These are phyloP conservation scores for Lactarius indigo DNA, from an alignment of 768 basidiomycete species.

Conservation along the genomic window DNA sequence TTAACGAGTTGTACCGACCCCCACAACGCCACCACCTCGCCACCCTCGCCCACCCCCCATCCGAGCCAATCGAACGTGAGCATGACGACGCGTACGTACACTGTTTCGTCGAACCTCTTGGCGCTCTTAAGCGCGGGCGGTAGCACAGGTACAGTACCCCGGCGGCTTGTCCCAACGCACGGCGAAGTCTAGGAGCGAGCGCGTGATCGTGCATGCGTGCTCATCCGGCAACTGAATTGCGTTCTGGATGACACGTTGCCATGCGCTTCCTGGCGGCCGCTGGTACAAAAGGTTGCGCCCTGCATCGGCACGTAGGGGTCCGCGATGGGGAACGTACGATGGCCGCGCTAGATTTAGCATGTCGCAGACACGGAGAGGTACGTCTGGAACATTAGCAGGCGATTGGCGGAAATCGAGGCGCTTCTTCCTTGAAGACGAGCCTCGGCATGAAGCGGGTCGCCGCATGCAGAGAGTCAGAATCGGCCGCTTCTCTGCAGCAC, in stretches of 20 bases:
- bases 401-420: slow-evolving; percentile 33
- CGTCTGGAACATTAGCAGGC: slow-evolving; percentile 46
- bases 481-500: too few species aligned
- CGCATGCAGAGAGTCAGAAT: too few species aligned
- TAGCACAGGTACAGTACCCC: not conserved
- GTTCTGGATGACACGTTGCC: too few species aligned
- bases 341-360: slow-evolving; percentile 58
- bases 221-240: too few species aligned
- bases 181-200: too few species aligned
- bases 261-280: not conserved
- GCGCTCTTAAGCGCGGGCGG: slow-evolving; percentile 41
- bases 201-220: too few species aligned
- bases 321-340: slow-evolving; percentile 43
- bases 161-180: slow-evolving; percentile 19
- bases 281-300: not conserved
- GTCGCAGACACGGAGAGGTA: slow-evolving; percentile 45
- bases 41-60: slow-evolving; percentile 12
- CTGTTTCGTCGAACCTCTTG: slow-evolving; percentile 53
- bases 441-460: slow-evolving; percentile 59
- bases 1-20: not conserved
- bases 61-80: slow-evolving; percentile 41
- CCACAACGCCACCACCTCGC: not conserved
- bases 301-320: slow-evolving; percentile 40
- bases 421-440: slow-evolving; percentile 33
- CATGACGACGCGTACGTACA: slow-evolving; percentile 57